These are phyloP conservation scores for Haematococcus sp. DNA, from an alignment of 139 green algal genomes.

Conservation along the genomic window DNA sequence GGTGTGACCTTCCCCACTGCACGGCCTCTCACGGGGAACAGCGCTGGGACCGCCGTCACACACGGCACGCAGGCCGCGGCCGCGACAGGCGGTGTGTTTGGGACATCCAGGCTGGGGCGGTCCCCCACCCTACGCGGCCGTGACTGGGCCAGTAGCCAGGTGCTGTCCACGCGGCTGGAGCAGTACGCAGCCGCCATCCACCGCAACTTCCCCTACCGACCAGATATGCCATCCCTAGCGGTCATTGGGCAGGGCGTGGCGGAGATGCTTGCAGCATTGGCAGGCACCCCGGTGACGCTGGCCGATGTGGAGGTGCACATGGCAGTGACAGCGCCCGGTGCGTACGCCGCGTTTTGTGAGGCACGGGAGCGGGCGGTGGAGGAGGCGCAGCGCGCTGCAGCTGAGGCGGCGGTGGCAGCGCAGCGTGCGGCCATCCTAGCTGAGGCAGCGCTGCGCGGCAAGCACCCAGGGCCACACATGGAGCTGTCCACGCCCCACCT, in stretches of 20 bases:
- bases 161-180: background rate
- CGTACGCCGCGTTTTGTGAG: no score
- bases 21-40: no score
- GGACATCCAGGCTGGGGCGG: background rate
- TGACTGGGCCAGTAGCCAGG: background rate
- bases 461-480: no score
- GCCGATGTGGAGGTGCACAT: background rate
- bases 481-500: no score
- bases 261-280: background rate
- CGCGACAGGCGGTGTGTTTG: no score
- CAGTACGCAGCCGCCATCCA: constrained; percentile 6
- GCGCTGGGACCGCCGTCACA: no score
- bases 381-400: background rate
- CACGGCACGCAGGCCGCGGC: no score
- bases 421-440: background rate
- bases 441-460: no score
- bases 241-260: background rate
- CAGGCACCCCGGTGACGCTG: background rate
- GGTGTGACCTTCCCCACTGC: no score
- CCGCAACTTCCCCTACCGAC: background rate
- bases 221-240: background rate
- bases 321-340: background rate
- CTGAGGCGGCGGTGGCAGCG: background rate
- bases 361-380: background rate
- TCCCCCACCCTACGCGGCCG: background rate